phyloP scores from a whole-genome alignment of 1,284 basidiomycete species.

The Malassezia japonica region DNA sequence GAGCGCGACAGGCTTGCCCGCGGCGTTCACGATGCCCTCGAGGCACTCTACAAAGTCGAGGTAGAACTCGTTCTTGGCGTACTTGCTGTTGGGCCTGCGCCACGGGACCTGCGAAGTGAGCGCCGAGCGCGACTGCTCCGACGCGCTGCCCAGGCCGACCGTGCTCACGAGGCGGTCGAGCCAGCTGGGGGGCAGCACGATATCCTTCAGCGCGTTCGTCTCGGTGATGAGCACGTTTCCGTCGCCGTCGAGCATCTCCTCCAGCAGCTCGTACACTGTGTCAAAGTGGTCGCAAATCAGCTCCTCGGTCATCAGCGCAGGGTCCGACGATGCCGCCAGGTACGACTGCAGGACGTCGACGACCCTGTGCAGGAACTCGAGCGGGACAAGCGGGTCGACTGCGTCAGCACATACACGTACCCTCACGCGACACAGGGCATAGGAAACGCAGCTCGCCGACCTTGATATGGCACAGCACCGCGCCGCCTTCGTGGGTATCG shows the following conservation, averaged over 20 bases:
- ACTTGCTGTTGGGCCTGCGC: constrained; percentile 36
- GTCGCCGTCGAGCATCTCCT: constrained; percentile 43
- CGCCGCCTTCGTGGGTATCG: constrained; percentile 23
- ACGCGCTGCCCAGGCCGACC: constrained; percentile 20
- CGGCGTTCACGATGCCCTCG: constrained; percentile 49
- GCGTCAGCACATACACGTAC: constrained; percentile 51
- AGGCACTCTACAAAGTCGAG: constrained; percentile 34
- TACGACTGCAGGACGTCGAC: constrained; percentile 53
- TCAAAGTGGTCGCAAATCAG: constrained; percentile 40
- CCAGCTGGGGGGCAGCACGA: constrained; percentile 43
- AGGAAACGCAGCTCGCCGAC: constrained; percentile 65
- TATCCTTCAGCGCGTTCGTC: constrained; percentile 32
- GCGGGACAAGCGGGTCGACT: constrained; percentile 83
- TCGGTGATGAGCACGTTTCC: constrained; percentile 43
- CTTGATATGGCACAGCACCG: constrained; percentile 68
- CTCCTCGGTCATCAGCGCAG: constrained; percentile 32
- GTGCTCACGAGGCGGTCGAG: constrained; percentile 32
- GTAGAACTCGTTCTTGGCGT: constrained; percentile 39
- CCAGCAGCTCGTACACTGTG: constrained; percentile 41
- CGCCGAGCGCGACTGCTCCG: constrained; percentile 7
- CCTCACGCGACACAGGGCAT: constrained; percentile 68
- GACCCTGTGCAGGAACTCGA: constrained; percentile 77
- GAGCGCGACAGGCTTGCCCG: constrained; percentile 42
- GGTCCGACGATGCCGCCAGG: constrained; percentile 25
- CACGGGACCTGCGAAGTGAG: constrained; percentile 36